Percentiles rank a stretch among this genome's conserved stretches.
These are phyloP conservation scores for Calcarisporium arbuscula DNA, from an alignment of 2,329 filamentous ascomycete genomes.

Conservation along the genomic window DNA sequence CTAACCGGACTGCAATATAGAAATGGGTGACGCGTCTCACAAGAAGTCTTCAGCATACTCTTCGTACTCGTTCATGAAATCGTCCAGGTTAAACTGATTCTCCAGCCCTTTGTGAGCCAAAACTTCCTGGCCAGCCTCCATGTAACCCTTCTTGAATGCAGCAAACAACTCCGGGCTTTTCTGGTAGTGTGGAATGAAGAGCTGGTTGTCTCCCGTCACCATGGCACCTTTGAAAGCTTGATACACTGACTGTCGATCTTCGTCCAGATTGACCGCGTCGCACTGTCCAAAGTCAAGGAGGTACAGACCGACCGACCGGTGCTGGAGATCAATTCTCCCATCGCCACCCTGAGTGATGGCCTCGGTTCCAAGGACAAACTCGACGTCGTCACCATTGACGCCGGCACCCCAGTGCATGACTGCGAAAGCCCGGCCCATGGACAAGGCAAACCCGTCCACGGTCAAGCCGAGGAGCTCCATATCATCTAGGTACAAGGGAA, in stretches of 20 bases:
- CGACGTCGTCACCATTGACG: conserved; percentile 15
- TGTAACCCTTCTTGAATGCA: conserved; percentile 13
- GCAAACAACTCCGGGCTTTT: conserved; percentile 10
- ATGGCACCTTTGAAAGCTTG: conserved; percentile 17
- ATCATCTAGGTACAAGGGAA: conserved; percentile 5
- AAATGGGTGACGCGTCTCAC: too few relatives aligned
- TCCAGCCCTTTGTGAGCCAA: conserved; percentile 7
- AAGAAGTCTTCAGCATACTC: conserved; percentile 17
- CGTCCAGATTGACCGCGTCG: conserved; percentile 12
- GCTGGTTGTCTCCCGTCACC: conserved; percentile 16
- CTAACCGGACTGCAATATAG: too few relatives aligned
- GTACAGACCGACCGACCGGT: conserved; percentile 9
- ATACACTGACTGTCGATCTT: conserved; percentile 6
- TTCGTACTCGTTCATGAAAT: conserved; percentile 11
- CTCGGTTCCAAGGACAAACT: conserved; percentile 14
- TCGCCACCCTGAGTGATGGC: not conserved
- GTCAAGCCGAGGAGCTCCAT: conserved; percentile 10
- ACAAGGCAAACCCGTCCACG: conserved; percentile 7
- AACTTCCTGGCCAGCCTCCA: conserved; percentile 9
- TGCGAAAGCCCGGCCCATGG: conserved; percentile 15
- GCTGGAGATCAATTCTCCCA: conserved; percentile 4
- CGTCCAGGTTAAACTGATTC: not conserved
- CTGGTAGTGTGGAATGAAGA: conserved; percentile 15
- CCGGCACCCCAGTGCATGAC: conserved; percentile 17
- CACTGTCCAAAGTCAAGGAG: conserved; percentile 19